Conservation (phyloP, 1,284 basidiomycete species). For the Tilletia horrida region DNA sequence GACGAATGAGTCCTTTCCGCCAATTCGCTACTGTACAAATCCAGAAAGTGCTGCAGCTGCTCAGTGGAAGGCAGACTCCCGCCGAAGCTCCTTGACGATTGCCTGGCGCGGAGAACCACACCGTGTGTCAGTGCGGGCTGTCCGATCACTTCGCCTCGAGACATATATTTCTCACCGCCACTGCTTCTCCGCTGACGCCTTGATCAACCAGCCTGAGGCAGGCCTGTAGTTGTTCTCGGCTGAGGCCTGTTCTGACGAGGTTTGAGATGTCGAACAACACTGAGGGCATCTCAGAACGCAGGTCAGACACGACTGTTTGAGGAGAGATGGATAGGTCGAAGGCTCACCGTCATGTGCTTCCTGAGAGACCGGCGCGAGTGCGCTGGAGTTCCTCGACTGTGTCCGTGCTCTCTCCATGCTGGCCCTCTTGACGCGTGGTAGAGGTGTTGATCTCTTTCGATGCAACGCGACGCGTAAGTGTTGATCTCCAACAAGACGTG, state of each 20-base stretch:
- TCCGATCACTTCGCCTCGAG: not conserved
- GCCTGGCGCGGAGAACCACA: not conserved
- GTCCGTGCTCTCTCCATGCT: not conserved
- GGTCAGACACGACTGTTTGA: too few species aligned
- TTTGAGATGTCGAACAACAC: conserved; percentile 78
- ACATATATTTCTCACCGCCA: conserved; percentile 65
- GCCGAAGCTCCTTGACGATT: conserved; percentile 6
- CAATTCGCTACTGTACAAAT: too few species aligned
- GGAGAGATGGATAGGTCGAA: too few species aligned
- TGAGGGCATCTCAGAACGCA: conserved; percentile 48
- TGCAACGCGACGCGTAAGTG: not conserved
- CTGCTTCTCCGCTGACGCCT: conserved; percentile 77
- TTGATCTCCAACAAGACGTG: too few species aligned
- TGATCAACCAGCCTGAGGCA: conserved; percentile 79
- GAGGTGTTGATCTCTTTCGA: not conserved
- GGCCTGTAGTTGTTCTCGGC: conserved; percentile 74
- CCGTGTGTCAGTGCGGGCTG: not conserved
- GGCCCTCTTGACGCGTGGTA: not conserved
- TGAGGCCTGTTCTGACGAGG: conserved; percentile 73
- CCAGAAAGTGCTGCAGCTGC: not conserved
- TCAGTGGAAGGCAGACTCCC: not conserved
- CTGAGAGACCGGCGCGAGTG: not conserved
- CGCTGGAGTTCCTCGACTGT: not conserved
- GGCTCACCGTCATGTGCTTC: not conserved
- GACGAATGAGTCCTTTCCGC: too few species aligned